Evolutionary conservation across 345 rosid genomes (phyloP).

Genomic region (Rhizophora mangle): DNA sequence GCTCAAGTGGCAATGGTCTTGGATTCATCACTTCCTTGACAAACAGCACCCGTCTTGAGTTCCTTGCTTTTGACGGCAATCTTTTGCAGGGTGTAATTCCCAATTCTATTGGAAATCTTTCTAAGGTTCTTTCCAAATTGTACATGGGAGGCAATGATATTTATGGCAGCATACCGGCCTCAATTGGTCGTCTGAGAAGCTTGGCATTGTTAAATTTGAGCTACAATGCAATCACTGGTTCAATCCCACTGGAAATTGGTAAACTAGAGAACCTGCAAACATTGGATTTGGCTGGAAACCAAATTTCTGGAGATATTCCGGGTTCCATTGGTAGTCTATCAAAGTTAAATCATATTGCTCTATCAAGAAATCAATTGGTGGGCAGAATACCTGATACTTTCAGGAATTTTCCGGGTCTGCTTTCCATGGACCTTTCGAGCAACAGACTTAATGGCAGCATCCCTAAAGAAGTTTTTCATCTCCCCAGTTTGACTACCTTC

Average conservation of each 20-base stretch:
- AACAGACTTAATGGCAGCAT: slow-evolving; percentile 47
- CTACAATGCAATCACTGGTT: slow-evolving; percentile 38
- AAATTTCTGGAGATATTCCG: slow-evolving; percentile 39
- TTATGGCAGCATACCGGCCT: slow-evolving; percentile 32
- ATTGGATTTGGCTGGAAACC: slow-evolving; percentile 40
- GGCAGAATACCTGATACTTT: slow-evolving; percentile 40
- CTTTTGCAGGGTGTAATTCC: slow-evolving; percentile 40
- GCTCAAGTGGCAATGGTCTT: slow-evolving; percentile 27
- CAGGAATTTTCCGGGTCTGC: slow-evolving; percentile 34
- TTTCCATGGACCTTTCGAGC: slow-evolving; percentile 46
- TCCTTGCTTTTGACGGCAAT: slow-evolving; percentile 41
- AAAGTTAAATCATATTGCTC: slow-evolving; percentile 34
- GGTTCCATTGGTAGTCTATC: slow-evolving; percentile 38
- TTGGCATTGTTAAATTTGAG: slow-evolving; percentile 40
- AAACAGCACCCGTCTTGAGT: slow-evolving; percentile 34
- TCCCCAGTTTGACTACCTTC: slow-evolving; percentile 34
- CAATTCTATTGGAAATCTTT: slow-evolving; percentile 42
- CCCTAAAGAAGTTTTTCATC: slow-evolving; percentile 40
- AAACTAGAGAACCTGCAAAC: slow-evolving; percentile 33
- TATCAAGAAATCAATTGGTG: slow-evolving; percentile 39
- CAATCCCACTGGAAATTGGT: slow-evolving; percentile 43
- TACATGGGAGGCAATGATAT: slow-evolving; percentile 44
- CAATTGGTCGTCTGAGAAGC: slow-evolving; percentile 36
- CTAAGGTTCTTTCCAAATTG: slow-evolving; percentile 26
- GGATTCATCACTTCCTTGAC: slow-evolving; percentile 38